Base-by-base conservation (phyloP, 2,329 filamentous ascomycete genomes). In the Zasmidium cellare region DNA sequence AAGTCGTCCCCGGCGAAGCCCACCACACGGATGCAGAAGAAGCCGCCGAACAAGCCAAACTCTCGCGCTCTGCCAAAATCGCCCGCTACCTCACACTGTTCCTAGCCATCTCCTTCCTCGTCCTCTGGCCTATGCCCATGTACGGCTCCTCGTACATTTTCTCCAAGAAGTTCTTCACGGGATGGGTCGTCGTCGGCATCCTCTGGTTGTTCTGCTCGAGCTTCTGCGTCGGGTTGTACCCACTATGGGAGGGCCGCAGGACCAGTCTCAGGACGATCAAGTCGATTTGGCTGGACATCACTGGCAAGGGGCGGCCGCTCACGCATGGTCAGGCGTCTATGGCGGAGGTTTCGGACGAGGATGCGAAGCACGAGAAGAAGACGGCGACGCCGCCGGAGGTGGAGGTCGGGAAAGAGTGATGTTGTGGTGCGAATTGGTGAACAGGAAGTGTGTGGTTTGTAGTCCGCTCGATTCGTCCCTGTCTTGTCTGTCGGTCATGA, bases 61-160 rank as follows among this genome's bases (percentile, higher is more conserved):
- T 81, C 1, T 63, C 70, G 51, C 75, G 74, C 25, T 75, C 78
- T 1, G 74, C 78, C 18, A 76, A 75, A 55, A 83, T 84, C 67
- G 82, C 84, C 0, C 79, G 83, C 51, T 77, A 75, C 28, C 72
- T 85, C 61, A 90, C 87, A 0, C 77, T 85, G 9, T 73, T 82
- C 63, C 79, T 91, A 77, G 89, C 90, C 0, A 60, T 96, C 0
- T 81, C 85, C 0, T 79, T 96, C 56, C 78, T 96, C 0, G 80
- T 96, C 1, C 82, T 96, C 16, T 96, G 92, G 91, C 92, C 92
- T 0, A 93, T 96, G 83, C 92, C 92, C 1, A 87, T 96, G 85
- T 96, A 94, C 70, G 92, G 91, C 11, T 82, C 82, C 0, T 84
- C 84, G 0, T 96, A 96, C 71, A 83, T 96, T 54, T 96, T 94